These are phyloP conservation scores for Ganoderma resinaceum DNA, from an alignment of 1,284 basidiomycete genomes.

Conservation along the genomic window DNA sequence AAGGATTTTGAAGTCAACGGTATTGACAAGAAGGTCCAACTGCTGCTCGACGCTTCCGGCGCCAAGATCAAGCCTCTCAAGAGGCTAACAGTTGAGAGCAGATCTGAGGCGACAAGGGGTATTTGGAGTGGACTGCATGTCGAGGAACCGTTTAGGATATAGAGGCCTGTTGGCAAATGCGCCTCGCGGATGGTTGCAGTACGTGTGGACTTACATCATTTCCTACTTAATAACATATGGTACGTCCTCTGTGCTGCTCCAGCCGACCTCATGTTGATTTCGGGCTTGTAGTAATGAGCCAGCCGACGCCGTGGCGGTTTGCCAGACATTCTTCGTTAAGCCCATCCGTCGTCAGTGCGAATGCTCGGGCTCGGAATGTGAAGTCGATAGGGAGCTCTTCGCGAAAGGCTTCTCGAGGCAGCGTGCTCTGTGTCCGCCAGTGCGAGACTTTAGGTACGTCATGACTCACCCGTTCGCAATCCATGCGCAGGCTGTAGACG, in stretches of 20 bases:
- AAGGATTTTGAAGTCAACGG: constrained; percentile 75
- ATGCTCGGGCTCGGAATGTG: background rate
- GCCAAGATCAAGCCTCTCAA: constrained; percentile 82
- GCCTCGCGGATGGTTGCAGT: constrained; percentile 11
- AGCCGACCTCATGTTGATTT: constrained; percentile 19
- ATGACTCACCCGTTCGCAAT: background rate
- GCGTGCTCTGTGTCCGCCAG: background rate
- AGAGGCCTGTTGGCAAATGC: constrained; percentile 16
- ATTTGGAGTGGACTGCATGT: constrained; percentile 88
- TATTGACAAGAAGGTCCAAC: constrained; percentile 76
- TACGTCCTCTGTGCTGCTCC: constrained; percentile 18
- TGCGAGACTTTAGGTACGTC: background rate
- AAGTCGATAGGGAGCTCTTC: background rate
- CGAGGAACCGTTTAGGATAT: constrained; percentile 56
- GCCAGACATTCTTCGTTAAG: background rate
- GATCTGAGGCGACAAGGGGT: constrained; percentile 80
- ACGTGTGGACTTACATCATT: constrained; percentile 32
- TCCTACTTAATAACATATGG: constrained; percentile 21
- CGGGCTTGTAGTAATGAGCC: constrained; percentile 17
- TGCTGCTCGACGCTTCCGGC: constrained; percentile 86
- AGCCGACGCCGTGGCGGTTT: constrained; percentile 7
- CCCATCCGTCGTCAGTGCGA: background rate
- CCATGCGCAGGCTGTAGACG: background rate
- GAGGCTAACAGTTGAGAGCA: constrained; percentile 75
- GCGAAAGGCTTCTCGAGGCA: background rate